Base-by-base conservation (phyloP, 805 yeast species). In the Nakazawaea ambrosiae region DNA sequence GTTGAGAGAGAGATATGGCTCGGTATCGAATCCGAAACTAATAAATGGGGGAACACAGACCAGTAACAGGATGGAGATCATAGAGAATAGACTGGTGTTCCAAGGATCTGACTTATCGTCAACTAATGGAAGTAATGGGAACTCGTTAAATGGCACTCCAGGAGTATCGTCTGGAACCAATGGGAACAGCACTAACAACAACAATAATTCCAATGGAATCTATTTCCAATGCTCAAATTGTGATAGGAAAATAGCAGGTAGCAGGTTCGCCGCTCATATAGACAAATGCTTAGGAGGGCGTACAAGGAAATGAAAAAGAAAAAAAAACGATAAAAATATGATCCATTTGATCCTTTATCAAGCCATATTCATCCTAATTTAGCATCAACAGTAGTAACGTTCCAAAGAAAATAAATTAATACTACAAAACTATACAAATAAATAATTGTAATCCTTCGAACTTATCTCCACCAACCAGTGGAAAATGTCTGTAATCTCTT, bases 181-280 rank as follows among this genome's bases (percentile, higher is more conserved):
- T 22, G 42, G 41, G 20, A 28, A 34, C 24, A 31, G 16, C 28
- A 17, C 18, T 37, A 38, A 46, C 23, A 22, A 27, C 20, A 7
- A 46, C 23, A 5, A 8, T 6, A 26, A n/a, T 26, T 8, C 28
- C 28, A 26, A 26, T 26, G 28, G 28, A 14, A 25, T 17, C 3
- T 87, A 88, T 56, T 85, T 87, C 49, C 73, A 66, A 39, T 90
- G 98, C 60, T 68, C 70, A 4, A 81, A 83, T 47, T 90, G 98
- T 58, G 78, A 75, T 15, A 67, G 98, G 40, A 86, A 81, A 50
- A 81, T 90, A 6, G 90, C 96, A 1, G 96, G 95, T 1, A 81
- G 85, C 27, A 65, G 98, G 41, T 89, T 86, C 66, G 97, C 97
- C 2, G 88, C 85, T 29, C 98, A 90, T 59, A 69, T 90, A 22